Evolutionary conservation across 2,329 filamentous ascomycete genomes (phyloP), one percentile per base, ranked within the genome.

Genomic region (Akanthomyces dipterigenus): DNA sequence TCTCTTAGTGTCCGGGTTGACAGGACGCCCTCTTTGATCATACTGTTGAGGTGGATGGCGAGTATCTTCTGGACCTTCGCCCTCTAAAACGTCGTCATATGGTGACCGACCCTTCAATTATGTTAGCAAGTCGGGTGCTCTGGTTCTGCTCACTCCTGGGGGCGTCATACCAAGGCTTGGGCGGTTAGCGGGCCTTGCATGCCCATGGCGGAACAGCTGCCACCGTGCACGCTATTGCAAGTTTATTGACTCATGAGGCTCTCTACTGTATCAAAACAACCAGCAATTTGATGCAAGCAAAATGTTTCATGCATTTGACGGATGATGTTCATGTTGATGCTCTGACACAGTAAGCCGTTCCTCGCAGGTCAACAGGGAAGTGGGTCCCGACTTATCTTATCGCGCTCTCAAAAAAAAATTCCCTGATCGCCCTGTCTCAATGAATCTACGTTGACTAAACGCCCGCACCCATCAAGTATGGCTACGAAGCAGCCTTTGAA

Each of bases 401-500:
- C 60, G 55, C 42, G 6, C 40, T 22, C 46, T 55, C 61, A 48
- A 45, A 63, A 63, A 51, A 64, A 61, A 58, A 64, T 26, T 56
- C 20, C 55, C 48, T 20, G 9, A 18, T 40, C 38, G 57, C 31
- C 22, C n/a, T 18, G 5, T 3, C 20, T 22, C 7, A 20, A 31
- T 5, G 24, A 18, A 26, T n/a, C 16, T 51, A 28, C 9, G 8
- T 55, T 49, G 26, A 55, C 43, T 31, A 36, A 43, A 20, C 36
- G 49, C 16, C 34, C 40, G 26, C 48, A 63, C 18, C 51, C 16
- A 42, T 51, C 31, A 66, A 75, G 64, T 61, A 86, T 88, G 86
- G 82, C 86, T 60, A 82, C 77, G 64, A 86, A 85, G 73, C 77
- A 84, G 63, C 79, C 83, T 20, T 79, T 84, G 68, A 96, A 92